Percentiles rank a stretch among this genome's conserved stretches.
These are phyloP conservation scores for Agarophyton chilense DNA, from an alignment of 23 red algal species.

Conservation along the genomic window DNA sequence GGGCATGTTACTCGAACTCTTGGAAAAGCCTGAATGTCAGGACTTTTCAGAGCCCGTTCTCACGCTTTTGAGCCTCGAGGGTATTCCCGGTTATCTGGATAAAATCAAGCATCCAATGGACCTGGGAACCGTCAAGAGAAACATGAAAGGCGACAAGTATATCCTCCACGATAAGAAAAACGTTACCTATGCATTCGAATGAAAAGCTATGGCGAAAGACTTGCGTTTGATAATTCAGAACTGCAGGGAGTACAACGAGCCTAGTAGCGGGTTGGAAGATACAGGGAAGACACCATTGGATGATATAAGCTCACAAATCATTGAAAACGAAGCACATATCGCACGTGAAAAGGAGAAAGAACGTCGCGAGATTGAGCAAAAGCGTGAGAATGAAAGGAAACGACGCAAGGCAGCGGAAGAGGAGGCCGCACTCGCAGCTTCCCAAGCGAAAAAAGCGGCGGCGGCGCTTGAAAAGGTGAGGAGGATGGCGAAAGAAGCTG, in stretches of 20 bases:
- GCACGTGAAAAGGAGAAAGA: conserved; percentile 42
- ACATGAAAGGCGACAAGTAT: conserved; percentile 65
- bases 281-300: conserved; percentile 52
- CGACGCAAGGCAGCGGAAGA: conserved; percentile 56
- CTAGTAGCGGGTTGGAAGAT: conserved; percentile 64
- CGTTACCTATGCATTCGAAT: conserved; percentile 62
- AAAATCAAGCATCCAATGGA: conserved; percentile 90
- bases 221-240: conserved; percentile 80
- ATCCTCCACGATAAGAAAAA: conserved; percentile 12
- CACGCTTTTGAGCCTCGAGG: conserved; percentile 77
- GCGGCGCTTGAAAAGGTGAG: conserved; percentile 30
- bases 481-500: conserved; percentile 28
- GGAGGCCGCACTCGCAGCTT: conserved; percentile 26
- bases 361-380: conserved; percentile 9
- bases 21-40: too few relatives aligned
- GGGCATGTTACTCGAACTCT: too few relatives aligned
- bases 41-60: conserved; percentile 88
- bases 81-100: conserved; percentile 81
- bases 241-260: conserved; percentile 89
- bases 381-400: conserved; percentile 29
- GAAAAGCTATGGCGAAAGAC: conserved; percentile 50
- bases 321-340: conserved; percentile 3
- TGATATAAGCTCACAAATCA: conserved; percentile 6
- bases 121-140: conserved; percentile 80
- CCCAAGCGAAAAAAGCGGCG: conserved; percentile 21